A percentile compares a stretch with the other conserved stretches of the same genome.
These are phyloP conservation scores for Trametes maxima DNA, from an alignment of 768 basidiomycete species.

Conservation along the genomic window DNA sequence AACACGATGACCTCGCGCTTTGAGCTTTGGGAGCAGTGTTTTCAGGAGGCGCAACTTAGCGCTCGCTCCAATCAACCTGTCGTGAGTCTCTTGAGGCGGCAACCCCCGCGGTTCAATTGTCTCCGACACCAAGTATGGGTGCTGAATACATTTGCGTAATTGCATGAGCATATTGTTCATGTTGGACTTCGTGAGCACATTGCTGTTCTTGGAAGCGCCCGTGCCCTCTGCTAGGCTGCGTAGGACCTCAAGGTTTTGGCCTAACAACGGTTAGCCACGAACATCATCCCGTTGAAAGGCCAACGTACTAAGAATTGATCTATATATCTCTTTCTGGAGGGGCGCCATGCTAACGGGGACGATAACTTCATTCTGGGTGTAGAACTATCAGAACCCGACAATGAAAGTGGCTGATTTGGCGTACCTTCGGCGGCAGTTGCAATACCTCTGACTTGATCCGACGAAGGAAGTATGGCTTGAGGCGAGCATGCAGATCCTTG, in stretches of 20 bases:
- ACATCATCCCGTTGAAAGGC: slow-evolving; percentile 22
- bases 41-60: slow-evolving; percentile 84
- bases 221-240: slow-evolving; percentile 55
- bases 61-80: slow-evolving; percentile 79
- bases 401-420: neutral
- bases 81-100: slow-evolving; percentile 61
- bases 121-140: slow-evolving; percentile 83
- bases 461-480: slow-evolving; percentile 91
- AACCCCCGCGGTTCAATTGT: slow-evolving; percentile 77
- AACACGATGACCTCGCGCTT: slow-evolving; percentile 83
- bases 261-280: slow-evolving; percentile 39
- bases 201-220: slow-evolving; percentile 33
- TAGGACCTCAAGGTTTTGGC: slow-evolving; percentile 69
- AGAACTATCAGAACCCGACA: neutral
- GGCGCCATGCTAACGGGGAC: slow-evolving; percentile 88
- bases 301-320: slow-evolving; percentile 73
- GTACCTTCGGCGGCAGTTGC: slow-evolving; percentile 87
- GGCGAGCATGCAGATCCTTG: slow-evolving; percentile 71
- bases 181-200: slow-evolving; percentile 49
- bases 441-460: slow-evolving; percentile 93
- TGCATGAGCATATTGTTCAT: slow-evolving; percentile 89
- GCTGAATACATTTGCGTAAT: slow-evolving; percentile 85
- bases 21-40: slow-evolving; percentile 78
- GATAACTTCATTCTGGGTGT: slow-evolving; percentile 79
- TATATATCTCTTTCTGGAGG: slow-evolving; percentile 86